These are phyloP conservation scores for Alternaria angustiovoidea DNA, from an alignment of 2,329 filamentous ascomycete species.

Conservation along the genomic window DNA sequence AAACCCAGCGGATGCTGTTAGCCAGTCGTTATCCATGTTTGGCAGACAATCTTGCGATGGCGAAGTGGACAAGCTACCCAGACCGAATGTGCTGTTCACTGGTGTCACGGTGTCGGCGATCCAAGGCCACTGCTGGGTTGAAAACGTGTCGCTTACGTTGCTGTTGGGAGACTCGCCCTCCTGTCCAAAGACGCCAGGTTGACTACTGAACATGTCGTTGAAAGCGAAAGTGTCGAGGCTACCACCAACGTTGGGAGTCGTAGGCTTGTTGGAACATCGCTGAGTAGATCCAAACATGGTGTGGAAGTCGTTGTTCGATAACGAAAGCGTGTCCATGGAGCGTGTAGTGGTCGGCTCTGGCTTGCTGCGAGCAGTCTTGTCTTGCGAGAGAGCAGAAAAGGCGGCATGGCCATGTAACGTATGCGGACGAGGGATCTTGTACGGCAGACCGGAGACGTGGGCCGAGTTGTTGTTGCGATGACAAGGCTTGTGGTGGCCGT, in stretches of 20 bases:
- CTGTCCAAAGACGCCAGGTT: conserved; percentile 34
- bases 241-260: conserved; percentile 37
- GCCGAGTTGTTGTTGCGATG: conserved; percentile 71
- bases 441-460: conserved; percentile 69
- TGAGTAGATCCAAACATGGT: conserved; percentile 46
- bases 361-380: conserved; percentile 33
- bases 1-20: conserved; percentile 47
- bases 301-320: conserved; percentile 49
- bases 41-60: conserved; percentile 50
- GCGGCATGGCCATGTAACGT: conserved; percentile 46
- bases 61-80: conserved; percentile 50
- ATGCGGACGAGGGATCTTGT: conserved; percentile 64
- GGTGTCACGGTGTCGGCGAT: conserved; percentile 33
- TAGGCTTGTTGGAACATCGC: conserved; percentile 35
- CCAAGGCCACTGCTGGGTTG: conserved; percentile 48
- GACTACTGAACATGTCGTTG: conserved; percentile 41
- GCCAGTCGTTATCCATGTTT: conserved; percentile 46
- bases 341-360: conserved; percentile 36
- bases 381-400: conserved; percentile 38
- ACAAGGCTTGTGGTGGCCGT: conserved; percentile 70
- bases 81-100: conserved; percentile 40
- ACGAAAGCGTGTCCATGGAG: conserved; percentile 47
- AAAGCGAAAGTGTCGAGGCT: conserved; percentile 41
- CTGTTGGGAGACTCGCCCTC: conserved; percentile 47
- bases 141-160: conserved; percentile 42